These are phyloP conservation scores for Fomitopsis serialis DNA, from an alignment of 768 basidiomycete species.

Conservation along the genomic window DNA sequence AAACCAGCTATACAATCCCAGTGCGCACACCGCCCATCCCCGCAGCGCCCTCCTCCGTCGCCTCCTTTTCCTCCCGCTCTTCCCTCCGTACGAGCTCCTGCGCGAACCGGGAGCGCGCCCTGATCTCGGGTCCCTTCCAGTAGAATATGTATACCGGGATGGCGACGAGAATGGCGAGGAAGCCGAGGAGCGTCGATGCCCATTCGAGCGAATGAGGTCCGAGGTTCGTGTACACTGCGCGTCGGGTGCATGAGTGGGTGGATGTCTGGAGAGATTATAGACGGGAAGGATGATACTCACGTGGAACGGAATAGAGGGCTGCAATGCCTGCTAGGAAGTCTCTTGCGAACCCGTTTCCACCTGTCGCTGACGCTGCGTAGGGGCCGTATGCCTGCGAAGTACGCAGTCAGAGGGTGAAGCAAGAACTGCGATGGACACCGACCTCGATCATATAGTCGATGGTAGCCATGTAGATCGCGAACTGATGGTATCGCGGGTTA, in stretches of 20 bases:
- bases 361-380: too few species aligned
- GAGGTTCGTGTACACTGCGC: not conserved
- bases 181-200: not conserved
- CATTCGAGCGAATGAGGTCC: not conserved
- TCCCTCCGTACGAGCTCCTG: not conserved
- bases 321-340: too few species aligned
- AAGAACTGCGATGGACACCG: not conserved
- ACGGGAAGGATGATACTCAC: too few species aligned
- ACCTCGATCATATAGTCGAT: not conserved
- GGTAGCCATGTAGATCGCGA: not conserved
- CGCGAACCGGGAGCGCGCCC: not conserved
- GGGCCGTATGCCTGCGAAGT: not conserved
- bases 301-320: too few species aligned
- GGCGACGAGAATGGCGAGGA: not conserved
- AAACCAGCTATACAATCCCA: too few species aligned
- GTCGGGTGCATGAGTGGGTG: too few species aligned
- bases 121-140: not conserved
- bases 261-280: too few species aligned
- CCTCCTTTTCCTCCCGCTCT: not conserved
- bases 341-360: too few species aligned
- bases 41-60: not conserved
- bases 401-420: not conserved
- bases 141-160: not conserved
- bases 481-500: not conserved
- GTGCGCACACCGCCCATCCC: too few species aligned